These are phyloP conservation scores for Eimeria acervulina DNA, from an alignment of 169 alveolate genomes.

Conservation along the genomic window DNA sequence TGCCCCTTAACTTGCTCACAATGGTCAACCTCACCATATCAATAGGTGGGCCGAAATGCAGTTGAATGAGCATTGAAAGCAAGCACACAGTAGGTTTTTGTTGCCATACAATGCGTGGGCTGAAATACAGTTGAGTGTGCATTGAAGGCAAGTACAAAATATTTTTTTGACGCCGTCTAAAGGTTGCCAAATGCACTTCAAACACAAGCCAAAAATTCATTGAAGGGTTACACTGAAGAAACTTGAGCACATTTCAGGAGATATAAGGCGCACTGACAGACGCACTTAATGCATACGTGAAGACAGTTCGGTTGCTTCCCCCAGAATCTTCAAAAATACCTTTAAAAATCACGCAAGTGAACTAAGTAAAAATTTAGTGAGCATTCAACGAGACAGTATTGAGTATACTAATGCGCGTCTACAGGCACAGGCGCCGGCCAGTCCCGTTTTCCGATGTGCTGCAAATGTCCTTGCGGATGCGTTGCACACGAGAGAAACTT, in stretches of 20 bases:
- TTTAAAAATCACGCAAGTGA: not conserved
- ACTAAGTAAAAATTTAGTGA: not conserved
- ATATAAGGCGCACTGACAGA: not conserved
- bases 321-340: not conserved
- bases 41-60: conserved; percentile 85
- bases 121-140: not conserved
- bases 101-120: conserved; percentile 58
- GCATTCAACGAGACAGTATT: not conserved
- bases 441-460: not conserved
- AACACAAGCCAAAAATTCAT: too few relatives aligned
- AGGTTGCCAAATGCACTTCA: not conserved
- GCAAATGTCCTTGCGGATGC: not conserved
- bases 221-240: too few relatives aligned
- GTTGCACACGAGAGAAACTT: not conserved
- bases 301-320: not conserved
- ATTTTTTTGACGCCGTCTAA: not conserved
- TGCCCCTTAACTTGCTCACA: conserved; percentile 91
- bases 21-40: conserved; percentile 91
- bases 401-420: not conserved
- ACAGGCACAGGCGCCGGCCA: not conserved
- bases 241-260: too few relatives aligned
- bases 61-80: not conserved
- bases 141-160: not conserved
- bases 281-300: not conserved
- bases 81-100: not conserved